Conservation (phyloP, 768 basidiomycete genomes). For the Suillus spraguei region DNA sequence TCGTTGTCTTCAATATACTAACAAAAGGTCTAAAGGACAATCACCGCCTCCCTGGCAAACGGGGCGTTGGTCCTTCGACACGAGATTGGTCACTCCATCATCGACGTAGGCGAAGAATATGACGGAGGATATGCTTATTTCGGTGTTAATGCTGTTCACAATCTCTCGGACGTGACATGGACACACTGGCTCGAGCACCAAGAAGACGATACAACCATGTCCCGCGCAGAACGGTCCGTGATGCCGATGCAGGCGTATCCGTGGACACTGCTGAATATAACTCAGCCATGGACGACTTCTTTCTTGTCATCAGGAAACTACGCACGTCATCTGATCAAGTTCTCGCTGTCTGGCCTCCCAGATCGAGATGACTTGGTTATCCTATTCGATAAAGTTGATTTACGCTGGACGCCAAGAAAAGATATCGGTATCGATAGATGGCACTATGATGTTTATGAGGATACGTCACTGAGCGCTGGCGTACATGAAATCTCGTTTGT, state of each 20-base stretch:
- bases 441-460: conserved; percentile 65
- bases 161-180: conserved; percentile 58
- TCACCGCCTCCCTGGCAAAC: conserved; percentile 74
- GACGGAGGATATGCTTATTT: conserved; percentile 78
- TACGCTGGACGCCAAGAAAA: conserved; percentile 53
- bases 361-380: conserved; percentile 53
- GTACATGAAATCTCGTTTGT: conserved; percentile 61
- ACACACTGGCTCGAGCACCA: conserved; percentile 63
- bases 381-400: conserved; percentile 58
- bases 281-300: conserved; percentile 55
- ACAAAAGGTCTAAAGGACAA: conserved; percentile 47
- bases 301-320: conserved; percentile 71
- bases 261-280: conserved; percentile 71
- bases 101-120: conserved; percentile 81
- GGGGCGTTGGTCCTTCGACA: conserved; percentile 77
- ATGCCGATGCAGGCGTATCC: conserved; percentile 80
- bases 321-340: conserved; percentile 59
- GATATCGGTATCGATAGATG: conserved; percentile 71
- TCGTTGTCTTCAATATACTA: background rate
- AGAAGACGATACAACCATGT: conserved; percentile 18
- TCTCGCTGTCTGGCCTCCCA: conserved; percentile 76
- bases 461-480: conserved; percentile 46
- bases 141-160: conserved; percentile 62
- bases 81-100: conserved; percentile 81
- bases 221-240: conserved; percentile 63